Percentiles rank a stretch among this genome's conserved stretches.
phyloP scores from a whole-genome alignment of 352 stramenopile genomes.

The Thraustotheca clavata region DNA sequence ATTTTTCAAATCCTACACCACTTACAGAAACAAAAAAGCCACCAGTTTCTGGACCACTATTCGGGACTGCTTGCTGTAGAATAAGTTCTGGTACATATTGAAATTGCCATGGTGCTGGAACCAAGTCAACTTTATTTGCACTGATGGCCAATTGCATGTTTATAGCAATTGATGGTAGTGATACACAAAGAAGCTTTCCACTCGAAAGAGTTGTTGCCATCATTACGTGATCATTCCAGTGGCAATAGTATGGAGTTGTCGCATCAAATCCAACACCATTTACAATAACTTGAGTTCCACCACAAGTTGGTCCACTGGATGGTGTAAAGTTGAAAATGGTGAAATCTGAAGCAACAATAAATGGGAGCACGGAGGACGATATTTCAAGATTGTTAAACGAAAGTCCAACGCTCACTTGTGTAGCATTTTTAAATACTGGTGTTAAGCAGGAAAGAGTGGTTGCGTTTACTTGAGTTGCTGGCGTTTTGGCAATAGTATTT shows the following conservation, averaged over 20 bases:
- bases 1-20: slow-evolving; percentile 1
- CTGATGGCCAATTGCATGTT: background rate
- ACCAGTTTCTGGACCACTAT: slow-evolving; percentile 21
- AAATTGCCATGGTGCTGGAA: background rate
- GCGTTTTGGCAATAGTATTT: background rate
- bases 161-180: background rate
- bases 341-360: background rate
- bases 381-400: slow-evolving; percentile 22
- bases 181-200: background rate
- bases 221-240: background rate
- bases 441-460: background rate
- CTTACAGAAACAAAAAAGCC: background rate
- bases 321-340: slow-evolving; percentile 28
- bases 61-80: background rate
- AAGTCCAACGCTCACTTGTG: background rate
- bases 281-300: slow-evolving; percentile 34
- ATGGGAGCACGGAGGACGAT: slow-evolving; percentile 16
- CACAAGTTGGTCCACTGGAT: slow-evolving; percentile 26
- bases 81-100: slow-evolving; percentile 17
- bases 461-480: background rate
- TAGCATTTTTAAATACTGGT: background rate
- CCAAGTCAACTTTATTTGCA: slow-evolving; percentile 7
- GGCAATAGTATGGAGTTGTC: slow-evolving; percentile 21
- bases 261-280: slow-evolving; percentile 26
- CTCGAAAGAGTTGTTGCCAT: background rate